Percentiles rank a stretch among this genome's conserved stretches.
Conservation (phyloP, 495 filamentous ascomycete genomes). For the Xylaria scruposa region DNA sequence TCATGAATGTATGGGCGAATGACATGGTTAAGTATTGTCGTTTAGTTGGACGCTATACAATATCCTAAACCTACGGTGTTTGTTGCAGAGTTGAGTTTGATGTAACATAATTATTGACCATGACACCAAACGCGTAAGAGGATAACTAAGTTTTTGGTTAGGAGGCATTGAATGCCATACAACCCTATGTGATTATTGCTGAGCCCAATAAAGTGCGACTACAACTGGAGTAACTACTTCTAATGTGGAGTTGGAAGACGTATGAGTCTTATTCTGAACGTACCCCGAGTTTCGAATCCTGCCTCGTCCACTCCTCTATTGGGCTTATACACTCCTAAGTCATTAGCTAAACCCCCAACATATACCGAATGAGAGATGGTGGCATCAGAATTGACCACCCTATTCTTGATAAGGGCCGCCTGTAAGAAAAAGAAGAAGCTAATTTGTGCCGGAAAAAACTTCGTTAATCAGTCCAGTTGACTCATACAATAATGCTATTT, state of each 20-base stretch:
- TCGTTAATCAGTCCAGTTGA: neutral
- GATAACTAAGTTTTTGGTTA: neutral
- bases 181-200: neutral
- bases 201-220: neutral
- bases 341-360: neutral
- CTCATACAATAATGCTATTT: neutral
- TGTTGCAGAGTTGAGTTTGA: conserved; percentile 14
- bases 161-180: neutral
- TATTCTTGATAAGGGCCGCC: neutral
- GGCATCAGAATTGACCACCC: neutral
- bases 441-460: neutral
- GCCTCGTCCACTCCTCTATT: neutral
- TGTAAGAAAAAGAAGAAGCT: neutral
- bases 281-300: neutral
- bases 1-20: conserved; percentile 9
- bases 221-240: neutral
- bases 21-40: neutral
- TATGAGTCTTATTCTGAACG: neutral
- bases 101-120: neutral
- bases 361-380: neutral
- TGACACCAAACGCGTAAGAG: conserved; percentile 11
- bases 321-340: neutral
- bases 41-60: neutral
- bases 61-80: neutral
- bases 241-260: neutral